Evolutionary conservation across 2,329 filamentous ascomycete species (phyloP).

Genomic region (Gliomastix tumulicola): DNA sequence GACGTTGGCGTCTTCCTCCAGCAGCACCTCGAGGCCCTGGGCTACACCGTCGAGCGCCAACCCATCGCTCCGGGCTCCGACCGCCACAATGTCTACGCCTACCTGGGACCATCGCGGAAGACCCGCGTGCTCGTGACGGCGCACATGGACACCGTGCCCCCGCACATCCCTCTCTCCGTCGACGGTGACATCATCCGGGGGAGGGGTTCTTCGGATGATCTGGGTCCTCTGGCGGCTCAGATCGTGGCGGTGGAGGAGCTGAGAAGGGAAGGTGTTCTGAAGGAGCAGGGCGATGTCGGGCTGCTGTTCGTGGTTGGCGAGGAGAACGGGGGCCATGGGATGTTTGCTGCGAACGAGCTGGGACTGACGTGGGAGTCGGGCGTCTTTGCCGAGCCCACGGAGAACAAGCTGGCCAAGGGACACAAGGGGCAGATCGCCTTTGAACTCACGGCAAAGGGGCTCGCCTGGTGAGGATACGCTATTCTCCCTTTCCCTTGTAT

Average conservation of each 20-base stretch:
- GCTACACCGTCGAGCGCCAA: constrained; percentile 25
- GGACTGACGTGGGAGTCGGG: constrained; percentile 12
- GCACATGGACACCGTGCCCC: constrained; percentile 70
- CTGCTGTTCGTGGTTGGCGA: constrained; percentile 15
- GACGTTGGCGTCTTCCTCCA: constrained; percentile 58
- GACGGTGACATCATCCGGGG: constrained; percentile 39
- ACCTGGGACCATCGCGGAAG: constrained; percentile 33
- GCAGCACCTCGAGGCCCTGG: constrained; percentile 45
- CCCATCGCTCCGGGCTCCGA: constrained; percentile 10
- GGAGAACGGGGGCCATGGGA: constrained; percentile 13
- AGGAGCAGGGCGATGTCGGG: constrained; percentile 9
- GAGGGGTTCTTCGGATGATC: constrained; percentile 62
- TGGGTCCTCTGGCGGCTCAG: constrained; percentile 40
- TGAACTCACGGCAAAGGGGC: constrained; percentile 57
- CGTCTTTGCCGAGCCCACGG: constrained; percentile 16
- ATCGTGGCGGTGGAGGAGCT: constrained; percentile 12
- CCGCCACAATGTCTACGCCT: constrained; percentile 66
- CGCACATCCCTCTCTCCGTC: constrained; percentile 56
- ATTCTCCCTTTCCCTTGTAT: background rate
- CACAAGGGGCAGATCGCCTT: constrained; percentile 14
- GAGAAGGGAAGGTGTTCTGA: constrained; percentile 6
- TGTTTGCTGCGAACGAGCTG: constrained; percentile 12
- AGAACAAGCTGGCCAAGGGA: constrained; percentile 14
- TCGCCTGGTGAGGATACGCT: constrained; percentile 22
- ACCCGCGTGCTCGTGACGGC: constrained; percentile 57